A percentile compares a stretch with the other conserved stretches of the same genome.
Conservation (phyloP, 805 yeast genomes). For the Cyberlindnera meyerae region DNA sequence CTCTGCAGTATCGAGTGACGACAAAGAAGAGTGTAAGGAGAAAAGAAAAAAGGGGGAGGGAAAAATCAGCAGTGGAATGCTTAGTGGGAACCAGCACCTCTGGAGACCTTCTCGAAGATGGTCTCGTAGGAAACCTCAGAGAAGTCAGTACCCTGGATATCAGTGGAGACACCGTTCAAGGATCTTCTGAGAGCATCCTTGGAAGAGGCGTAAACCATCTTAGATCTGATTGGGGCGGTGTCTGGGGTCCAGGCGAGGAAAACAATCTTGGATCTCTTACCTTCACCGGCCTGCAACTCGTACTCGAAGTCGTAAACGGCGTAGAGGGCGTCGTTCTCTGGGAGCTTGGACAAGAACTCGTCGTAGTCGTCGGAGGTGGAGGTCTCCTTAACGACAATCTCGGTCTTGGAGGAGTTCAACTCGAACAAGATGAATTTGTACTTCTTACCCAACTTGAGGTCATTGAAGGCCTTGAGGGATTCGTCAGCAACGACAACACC, state of each 20-base stretch:
- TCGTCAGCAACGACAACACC: slow-evolving; percentile 85
- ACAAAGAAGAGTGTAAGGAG: background rate
- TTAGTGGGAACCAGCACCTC: slow-evolving; percentile 21
- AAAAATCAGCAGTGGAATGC: background rate
- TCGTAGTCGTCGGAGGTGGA: slow-evolving; percentile 77
- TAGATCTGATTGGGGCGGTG: slow-evolving; percentile 88
- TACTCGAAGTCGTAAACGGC: slow-evolving; percentile 97
- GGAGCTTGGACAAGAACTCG: slow-evolving; percentile 77
- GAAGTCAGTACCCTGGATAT: slow-evolving; percentile 96
- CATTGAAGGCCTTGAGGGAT: slow-evolving; percentile 90
- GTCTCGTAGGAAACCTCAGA: slow-evolving; percentile 94
- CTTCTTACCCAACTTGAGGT: slow-evolving; percentile 90
- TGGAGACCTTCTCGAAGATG: slow-evolving; percentile 83
- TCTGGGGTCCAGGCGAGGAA: slow-evolving; percentile 95
- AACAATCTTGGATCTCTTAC: slow-evolving; percentile 77
- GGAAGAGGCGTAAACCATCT: slow-evolving; percentile 98
- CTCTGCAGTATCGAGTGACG: too few species aligned
- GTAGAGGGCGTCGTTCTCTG: slow-evolving; percentile 94
- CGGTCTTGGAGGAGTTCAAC: slow-evolving; percentile 81
- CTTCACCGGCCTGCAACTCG: slow-evolving; percentile 84
- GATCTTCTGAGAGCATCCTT: slow-evolving; percentile 98
- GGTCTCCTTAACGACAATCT: slow-evolving; percentile 84
- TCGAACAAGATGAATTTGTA: slow-evolving; percentile 77
- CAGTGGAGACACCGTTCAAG: slow-evolving; percentile 88
- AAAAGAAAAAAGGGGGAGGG: background rate